phyloP scores from a whole-genome alignment of 2,329 filamentous ascomycete species.

The Aspergillus aculeatus region DNA sequence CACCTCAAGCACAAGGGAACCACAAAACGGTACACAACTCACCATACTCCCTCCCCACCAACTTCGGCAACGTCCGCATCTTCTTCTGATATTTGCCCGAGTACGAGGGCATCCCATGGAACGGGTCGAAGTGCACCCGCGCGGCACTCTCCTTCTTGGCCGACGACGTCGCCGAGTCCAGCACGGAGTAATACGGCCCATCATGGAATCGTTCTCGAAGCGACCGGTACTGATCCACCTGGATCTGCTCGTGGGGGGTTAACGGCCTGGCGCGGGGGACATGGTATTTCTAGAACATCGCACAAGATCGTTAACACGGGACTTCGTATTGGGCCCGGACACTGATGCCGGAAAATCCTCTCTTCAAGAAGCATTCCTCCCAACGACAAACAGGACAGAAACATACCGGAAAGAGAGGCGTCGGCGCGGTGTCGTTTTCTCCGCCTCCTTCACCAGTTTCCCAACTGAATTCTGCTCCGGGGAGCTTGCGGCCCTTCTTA shows the following conservation, averaged over 20 bases:
- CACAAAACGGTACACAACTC: slow-evolving; percentile 26
- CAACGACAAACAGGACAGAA: slow-evolving; percentile 3
- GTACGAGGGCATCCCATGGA: slow-evolving; percentile 62
- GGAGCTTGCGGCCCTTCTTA: slow-evolving; percentile 39
- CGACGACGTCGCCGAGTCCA: slow-evolving; percentile 41
- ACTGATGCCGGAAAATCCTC: neutral
- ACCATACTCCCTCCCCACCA: slow-evolving; percentile 57
- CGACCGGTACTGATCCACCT: slow-evolving; percentile 51
- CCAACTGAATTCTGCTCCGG: slow-evolving; percentile 45
- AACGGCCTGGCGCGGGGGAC: slow-evolving; percentile 35
- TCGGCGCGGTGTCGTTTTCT: slow-evolving; percentile 45
- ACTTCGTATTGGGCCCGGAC: neutral
- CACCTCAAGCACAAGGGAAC: neutral
- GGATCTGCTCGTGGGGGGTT: slow-evolving; percentile 44
- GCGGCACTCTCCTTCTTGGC: slow-evolving; percentile 46
- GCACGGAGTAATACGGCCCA: slow-evolving; percentile 59
- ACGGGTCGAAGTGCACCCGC: slow-evolving; percentile 57
- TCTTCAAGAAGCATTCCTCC: too few species aligned
- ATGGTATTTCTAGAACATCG: slow-evolving; percentile 36
- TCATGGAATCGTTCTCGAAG: slow-evolving; percentile 58
- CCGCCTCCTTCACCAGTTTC: slow-evolving; percentile 38
- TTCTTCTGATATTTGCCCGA: slow-evolving; percentile 58
- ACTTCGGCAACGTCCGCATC: slow-evolving; percentile 54
- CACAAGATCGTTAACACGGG: neutral
- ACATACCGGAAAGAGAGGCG: slow-evolving; percentile 49